Percentiles rank a stretch among this genome's conserved stretches.
These are phyloP conservation scores for Exophiala sideris DNA, from an alignment of 2,329 filamentous ascomycete species.

Conservation along the genomic window DNA sequence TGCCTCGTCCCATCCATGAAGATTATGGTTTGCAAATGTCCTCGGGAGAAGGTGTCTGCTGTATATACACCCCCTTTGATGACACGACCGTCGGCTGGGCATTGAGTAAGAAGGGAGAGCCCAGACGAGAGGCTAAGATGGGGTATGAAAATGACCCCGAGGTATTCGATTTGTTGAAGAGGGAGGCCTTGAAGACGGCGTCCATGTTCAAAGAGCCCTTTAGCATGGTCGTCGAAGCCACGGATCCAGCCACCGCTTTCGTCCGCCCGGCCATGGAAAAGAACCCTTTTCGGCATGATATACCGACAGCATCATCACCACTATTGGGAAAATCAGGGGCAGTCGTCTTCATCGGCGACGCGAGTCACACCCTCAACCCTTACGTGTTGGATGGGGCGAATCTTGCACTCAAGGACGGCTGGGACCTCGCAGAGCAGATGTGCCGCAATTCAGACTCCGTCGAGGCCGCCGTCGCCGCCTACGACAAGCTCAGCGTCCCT, in stretches of 20 bases:
- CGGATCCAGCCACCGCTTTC: not conserved
- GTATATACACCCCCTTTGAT: constrained; percentile 47
- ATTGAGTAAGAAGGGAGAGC: constrained; percentile 33
- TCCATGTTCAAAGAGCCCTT: not conserved
- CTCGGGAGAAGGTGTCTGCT: constrained; percentile 39
- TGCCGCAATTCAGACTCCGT: not conserved
- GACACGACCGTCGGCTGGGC: constrained; percentile 41
- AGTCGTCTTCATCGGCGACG: not conserved
- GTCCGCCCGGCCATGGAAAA: not conserved
- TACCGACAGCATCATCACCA: not conserved
- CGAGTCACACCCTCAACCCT: not conserved
- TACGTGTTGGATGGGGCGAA: not conserved
- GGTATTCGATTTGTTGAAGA: not conserved
- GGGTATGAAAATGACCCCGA: not conserved
- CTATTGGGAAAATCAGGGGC: not conserved
- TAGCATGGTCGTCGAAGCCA: not conserved
- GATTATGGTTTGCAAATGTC: constrained; percentile 42
- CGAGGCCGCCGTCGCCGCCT: not conserved
- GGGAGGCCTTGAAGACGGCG: not conserved
- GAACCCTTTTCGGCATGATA: not conserved
- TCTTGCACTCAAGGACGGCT: not conserved
- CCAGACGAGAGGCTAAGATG: not conserved
- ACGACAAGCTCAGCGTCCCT: not conserved
- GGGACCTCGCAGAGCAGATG: not conserved
- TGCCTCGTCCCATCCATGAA: constrained; percentile 33